Evolutionary conservation across 2,329 filamentous ascomycete genomes (phyloP).

Genomic region (Metarhizium robertsii): DNA sequence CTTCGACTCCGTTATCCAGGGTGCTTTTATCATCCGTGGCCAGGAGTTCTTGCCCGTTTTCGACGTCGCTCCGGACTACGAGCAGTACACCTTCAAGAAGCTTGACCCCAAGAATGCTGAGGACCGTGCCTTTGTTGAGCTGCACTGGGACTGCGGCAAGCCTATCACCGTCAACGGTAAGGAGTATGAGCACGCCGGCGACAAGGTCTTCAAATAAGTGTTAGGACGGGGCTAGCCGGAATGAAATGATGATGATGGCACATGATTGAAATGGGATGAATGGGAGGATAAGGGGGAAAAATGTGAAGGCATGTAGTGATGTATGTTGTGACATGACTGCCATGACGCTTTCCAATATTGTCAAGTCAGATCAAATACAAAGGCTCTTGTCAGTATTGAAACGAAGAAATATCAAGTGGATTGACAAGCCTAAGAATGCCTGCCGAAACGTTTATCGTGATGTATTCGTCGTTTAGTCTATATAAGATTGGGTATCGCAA

Average conservation of each 20-base stretch:
- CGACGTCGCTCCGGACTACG: constrained; percentile 92
- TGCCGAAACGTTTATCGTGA: too few species aligned
- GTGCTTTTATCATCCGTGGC: constrained; percentile 91
- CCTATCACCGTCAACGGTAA: constrained; percentile 73
- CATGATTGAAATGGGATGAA: constrained; percentile 12
- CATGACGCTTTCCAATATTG: not conserved
- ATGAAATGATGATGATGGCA: constrained; percentile 20
- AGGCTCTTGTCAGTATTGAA: too few species aligned
- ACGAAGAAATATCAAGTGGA: too few species aligned
- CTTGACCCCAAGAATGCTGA: constrained; percentile 80
- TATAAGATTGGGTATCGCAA: too few species aligned
- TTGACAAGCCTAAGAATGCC: too few species aligned
- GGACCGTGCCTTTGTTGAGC: constrained; percentile 77
- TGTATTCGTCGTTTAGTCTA: too few species aligned
- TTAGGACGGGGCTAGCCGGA: not conserved
- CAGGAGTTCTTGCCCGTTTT: constrained; percentile 81
- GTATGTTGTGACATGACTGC: not conserved
- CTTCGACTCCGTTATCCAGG: constrained; percentile 85
- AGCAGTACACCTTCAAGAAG: constrained; percentile 95
- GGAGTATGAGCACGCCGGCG: constrained; percentile 78
- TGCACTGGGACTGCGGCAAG: constrained; percentile 89
- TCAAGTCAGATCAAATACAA: too few species aligned
- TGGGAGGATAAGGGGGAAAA: constrained; percentile 12
- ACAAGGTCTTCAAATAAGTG: constrained; percentile 97
- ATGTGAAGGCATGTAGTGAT: not conserved